Conservation (phyloP, 2,329 filamentous ascomycete species). For the Sclerotiophoma versabilis region DNA sequence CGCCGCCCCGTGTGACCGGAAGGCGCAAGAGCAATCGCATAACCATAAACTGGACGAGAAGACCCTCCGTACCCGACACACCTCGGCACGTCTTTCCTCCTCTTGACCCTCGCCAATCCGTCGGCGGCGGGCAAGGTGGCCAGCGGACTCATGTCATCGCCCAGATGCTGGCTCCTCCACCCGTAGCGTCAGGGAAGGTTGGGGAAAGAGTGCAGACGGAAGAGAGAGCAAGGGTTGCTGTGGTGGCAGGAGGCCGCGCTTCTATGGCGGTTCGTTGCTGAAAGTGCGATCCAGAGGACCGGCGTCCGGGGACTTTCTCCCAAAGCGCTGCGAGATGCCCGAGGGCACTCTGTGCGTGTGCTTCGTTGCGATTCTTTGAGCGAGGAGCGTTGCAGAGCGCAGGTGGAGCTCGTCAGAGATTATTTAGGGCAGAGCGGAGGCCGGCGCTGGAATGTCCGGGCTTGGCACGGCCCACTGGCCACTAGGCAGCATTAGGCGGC, state of each 20-base stretch:
- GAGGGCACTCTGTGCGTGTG: constrained; percentile 77
- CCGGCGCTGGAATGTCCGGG: constrained; percentile 28
- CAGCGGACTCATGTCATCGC: constrained; percentile 90
- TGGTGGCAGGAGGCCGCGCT: constrained; percentile 78
- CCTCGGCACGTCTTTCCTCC: constrained; percentile 38
- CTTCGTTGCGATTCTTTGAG: constrained; percentile 99
- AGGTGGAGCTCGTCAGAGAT: constrained; percentile 17
- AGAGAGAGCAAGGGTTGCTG: constrained; percentile 56
- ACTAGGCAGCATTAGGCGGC: constrained; percentile 31
- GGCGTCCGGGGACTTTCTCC: constrained; percentile 99
- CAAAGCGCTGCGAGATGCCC: constrained; percentile 72
- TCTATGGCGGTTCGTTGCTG: constrained; percentile 99
- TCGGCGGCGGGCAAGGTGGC: constrained; percentile 48
- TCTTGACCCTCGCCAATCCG: constrained; percentile 33
- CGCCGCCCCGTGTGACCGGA: constrained; percentile 46
- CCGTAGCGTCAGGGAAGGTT: constrained; percentile 23
- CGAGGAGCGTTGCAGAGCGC: constrained; percentile 75
- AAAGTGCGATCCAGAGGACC: constrained; percentile 63
- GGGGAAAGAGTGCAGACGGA: constrained; percentile 60
- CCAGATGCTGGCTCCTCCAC: constrained; percentile 63
- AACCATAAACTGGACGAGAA: constrained; percentile 94
- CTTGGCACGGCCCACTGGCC: too few relatives aligned
- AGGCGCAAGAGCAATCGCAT: constrained; percentile 83
- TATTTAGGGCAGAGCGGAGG: constrained; percentile 26
- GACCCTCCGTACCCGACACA: constrained; percentile 56